These are phyloP conservation scores for Rhodotorula sp. DNA, from an alignment of 1,284 basidiomycete species.

Conservation along the genomic window DNA sequence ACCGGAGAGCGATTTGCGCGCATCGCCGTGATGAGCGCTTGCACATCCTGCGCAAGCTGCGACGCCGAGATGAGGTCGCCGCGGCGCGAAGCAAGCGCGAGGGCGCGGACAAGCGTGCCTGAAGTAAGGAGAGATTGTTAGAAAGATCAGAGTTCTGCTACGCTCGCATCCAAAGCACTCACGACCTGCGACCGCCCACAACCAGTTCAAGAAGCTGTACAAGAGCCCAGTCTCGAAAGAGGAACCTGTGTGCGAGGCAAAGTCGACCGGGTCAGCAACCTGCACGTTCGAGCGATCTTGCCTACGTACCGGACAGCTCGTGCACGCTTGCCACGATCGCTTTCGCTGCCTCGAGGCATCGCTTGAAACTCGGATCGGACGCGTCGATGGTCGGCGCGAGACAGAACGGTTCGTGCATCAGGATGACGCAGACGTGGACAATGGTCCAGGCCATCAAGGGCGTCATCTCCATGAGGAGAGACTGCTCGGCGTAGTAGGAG, in stretches of 20 bases:
- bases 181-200: conserved; percentile 25
- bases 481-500: conserved; percentile 4
- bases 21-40: conserved; percentile 16
- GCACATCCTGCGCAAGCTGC: conserved; percentile 12
- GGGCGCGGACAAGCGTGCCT: conserved; percentile 37
- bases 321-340: conserved; percentile 33
- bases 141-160: neutral
- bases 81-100: conserved; percentile 25
- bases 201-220: conserved; percentile 21
- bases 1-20: conserved; percentile 9
- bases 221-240: conserved; percentile 21
- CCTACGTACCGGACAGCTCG: conserved; percentile 29
- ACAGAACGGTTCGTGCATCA: conserved; percentile 40
- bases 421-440: conserved; percentile 34
- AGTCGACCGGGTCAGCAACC: neutral
- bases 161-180: neutral
- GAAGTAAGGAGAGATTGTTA: neutral
- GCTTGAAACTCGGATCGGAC: conserved; percentile 13
- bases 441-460: conserved; percentile 23
- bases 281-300: no score
- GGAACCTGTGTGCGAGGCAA: conserved; percentile 2
- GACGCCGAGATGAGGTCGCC: conserved; percentile 8
- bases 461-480: conserved; percentile 6
- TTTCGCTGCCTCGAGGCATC: conserved; percentile 35
- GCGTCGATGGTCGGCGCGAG: neutral